Conservation (phyloP, 352 stramenopile species). For the Blastocystis sp. region DNA sequence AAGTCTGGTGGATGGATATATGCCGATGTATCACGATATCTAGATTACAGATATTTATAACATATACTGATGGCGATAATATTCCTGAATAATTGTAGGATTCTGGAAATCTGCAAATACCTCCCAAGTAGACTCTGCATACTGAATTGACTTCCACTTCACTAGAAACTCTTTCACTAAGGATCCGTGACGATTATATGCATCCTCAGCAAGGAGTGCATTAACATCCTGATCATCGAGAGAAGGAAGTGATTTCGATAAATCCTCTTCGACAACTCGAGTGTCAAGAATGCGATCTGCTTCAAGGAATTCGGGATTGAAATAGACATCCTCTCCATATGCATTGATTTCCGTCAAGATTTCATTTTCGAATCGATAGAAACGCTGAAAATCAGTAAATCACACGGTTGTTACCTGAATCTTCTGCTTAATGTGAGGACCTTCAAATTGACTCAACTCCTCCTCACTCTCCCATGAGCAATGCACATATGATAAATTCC, state of each 20-base stretch:
- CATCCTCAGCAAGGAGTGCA: not conserved
- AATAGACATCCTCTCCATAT: conserved; percentile 78
- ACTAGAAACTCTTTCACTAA: conserved; percentile 88
- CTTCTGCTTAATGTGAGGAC: conserved; percentile 41
- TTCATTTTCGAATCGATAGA: not conserved
- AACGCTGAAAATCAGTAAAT: not conserved
- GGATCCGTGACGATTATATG: not conserved
- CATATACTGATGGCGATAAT: conserved; percentile 72
- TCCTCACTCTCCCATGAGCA: conserved; percentile 84
- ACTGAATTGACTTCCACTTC: conserved; percentile 95
- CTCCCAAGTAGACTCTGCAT: conserved; percentile 96
- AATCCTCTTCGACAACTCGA: conserved; percentile 66
- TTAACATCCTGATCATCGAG: not conserved
- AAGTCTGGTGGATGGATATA: not conserved
- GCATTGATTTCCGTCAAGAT: conserved; percentile 3
- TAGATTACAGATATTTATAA: not conserved
- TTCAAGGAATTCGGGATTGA: conserved; percentile 82
- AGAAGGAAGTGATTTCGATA: not conserved
- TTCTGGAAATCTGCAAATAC: conserved; percentile 89
- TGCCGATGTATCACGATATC: not conserved
- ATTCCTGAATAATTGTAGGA: conserved; percentile 77
- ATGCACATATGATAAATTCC: conserved; percentile 83
- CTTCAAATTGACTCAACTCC: conserved; percentile 71
- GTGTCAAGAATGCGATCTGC: conserved; percentile 83
- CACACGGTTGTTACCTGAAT: not conserved